These are phyloP conservation scores for Zygnema cylindricum DNA, from an alignment of 139 green algal species.

Conservation along the genomic window DNA sequence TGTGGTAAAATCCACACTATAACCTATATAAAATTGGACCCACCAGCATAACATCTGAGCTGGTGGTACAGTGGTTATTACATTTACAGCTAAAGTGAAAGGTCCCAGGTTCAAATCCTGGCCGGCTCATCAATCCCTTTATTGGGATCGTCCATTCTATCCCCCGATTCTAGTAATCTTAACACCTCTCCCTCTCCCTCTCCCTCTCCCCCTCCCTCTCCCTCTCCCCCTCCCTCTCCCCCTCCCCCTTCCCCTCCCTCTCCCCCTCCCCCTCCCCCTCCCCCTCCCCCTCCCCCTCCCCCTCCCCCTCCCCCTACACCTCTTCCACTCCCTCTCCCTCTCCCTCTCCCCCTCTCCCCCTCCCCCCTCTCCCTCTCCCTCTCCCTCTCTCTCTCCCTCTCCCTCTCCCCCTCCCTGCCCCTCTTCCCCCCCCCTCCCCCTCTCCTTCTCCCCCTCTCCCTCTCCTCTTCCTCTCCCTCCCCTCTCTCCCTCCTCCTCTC, in stretches of 20 bases:
- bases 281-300: constrained; percentile 17
- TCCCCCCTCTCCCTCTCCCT: background rate
- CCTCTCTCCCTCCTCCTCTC: background rate
- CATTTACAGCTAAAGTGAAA: too few relatives aligned
- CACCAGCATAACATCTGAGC: background rate
- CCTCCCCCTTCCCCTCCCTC: background rate
- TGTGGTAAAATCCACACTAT: too few relatives aligned
- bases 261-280: background rate
- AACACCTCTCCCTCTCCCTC: background rate
- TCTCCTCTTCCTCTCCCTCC: background rate
- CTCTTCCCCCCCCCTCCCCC: background rate
- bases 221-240: background rate
- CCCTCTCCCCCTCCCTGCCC: background rate
- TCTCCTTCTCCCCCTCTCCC: background rate
- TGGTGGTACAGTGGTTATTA: too few relatives aligned
- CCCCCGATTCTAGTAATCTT: too few relatives aligned
- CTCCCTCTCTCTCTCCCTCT: background rate
- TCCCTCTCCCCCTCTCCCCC: background rate
- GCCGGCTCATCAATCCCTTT: too few relatives aligned
- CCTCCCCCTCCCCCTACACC: background rate
- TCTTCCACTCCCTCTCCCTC: background rate
- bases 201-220: background rate
- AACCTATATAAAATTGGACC: background rate
- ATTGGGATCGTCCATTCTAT: too few relatives aligned
- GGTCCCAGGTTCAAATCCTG: too few relatives aligned